Percentiles rank a stretch among this genome's conserved stretches.
Evolutionary conservation across 1,284 basidiomycete species (phyloP).

Genomic region (Flammula alnicola): DNA sequence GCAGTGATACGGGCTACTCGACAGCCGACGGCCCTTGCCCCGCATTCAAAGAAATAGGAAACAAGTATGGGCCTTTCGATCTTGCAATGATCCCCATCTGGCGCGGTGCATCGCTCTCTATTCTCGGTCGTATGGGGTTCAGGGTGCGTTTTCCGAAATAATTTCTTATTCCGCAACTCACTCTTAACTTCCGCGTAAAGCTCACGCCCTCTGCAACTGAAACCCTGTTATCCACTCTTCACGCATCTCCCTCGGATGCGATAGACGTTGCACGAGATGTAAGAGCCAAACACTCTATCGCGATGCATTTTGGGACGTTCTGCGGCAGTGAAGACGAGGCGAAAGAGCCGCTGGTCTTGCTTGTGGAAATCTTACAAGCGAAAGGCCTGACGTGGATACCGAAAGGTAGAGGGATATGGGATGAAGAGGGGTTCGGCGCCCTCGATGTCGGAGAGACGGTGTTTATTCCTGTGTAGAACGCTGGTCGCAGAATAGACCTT

Average conservation of each 20-base stretch:
- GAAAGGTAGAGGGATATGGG: constrained; percentile 1
- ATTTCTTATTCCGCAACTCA: neutral
- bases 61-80: constrained; percentile 8
- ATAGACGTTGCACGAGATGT: constrained; percentile 1
- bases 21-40: constrained; percentile 8
- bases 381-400: neutral
- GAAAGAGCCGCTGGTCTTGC: constrained; percentile 2
- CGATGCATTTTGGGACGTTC: constrained; percentile 9
- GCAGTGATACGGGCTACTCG: constrained; percentile 6
- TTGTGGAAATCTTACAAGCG: neutral
- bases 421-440: constrained; percentile 3
- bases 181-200: neutral
- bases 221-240: constrained; percentile 6
- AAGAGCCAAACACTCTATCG: constrained; percentile 1
- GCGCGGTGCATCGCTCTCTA: constrained; percentile 9
- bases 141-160: neutral
- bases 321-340: constrained; percentile 8
- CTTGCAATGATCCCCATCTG: constrained; percentile 10
- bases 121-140: constrained; percentile 9
- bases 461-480: too few relatives aligned
- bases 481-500: too few relatives aligned
- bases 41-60: constrained; percentile 10
- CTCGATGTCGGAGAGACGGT: constrained; percentile 7
- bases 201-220: constrained; percentile 2
- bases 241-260: constrained; percentile 5